These are phyloP conservation scores for Tetrahymena thermophila DNA, from an alignment of 73 alveolate genomes.

Conservation along the genomic window DNA sequence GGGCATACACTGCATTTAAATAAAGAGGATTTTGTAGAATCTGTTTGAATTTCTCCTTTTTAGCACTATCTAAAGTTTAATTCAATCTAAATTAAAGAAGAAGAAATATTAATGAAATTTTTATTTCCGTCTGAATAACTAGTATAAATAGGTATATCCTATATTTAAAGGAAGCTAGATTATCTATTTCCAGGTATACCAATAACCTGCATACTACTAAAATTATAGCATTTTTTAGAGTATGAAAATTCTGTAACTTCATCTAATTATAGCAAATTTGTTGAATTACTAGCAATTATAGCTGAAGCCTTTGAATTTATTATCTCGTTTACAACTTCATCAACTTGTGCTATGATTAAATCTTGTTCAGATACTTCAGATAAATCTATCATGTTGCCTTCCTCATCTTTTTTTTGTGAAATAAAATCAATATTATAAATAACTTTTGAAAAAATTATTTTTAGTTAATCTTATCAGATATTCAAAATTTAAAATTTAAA, in stretches of 20 bases:
- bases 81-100: background rate
- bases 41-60: background rate
- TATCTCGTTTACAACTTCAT: background rate
- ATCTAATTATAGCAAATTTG: background rate
- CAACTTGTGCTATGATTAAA: background rate
- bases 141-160: background rate
- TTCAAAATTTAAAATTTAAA: no score
- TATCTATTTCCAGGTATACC: background rate
- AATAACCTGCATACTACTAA: background rate
- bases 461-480: no score
- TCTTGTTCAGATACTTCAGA: background rate
- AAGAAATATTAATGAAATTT: background rate
- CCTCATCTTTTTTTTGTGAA: background rate
- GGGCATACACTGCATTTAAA: background rate
- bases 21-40: background rate
- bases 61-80: background rate
- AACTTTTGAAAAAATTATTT: no score
- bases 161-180: background rate
- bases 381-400: background rate
- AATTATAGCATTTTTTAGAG: background rate
- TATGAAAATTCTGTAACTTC: background rate
- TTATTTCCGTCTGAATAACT: background rate
- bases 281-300: background rate
- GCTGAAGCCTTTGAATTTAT: background rate
- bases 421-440: no score